phyloP scores from a whole-genome alignment of 2,329 filamentous ascomycete species.

The Fusarium buxicola region DNA sequence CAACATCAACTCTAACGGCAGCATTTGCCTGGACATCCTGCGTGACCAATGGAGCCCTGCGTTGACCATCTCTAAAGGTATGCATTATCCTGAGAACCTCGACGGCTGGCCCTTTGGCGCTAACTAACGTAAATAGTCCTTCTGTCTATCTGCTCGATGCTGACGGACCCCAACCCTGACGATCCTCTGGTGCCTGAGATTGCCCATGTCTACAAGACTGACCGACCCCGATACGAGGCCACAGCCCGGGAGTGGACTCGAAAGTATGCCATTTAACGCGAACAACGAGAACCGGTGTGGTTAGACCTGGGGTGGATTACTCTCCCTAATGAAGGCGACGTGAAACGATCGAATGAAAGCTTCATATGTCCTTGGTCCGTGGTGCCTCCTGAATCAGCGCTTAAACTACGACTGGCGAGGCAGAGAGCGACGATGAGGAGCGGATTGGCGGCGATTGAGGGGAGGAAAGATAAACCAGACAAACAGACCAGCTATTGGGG shows the following conservation, averaged over 20 bases:
- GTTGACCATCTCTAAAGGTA: slow-evolving; percentile 98
- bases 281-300: slow-evolving; percentile 33
- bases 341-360: slow-evolving; percentile 45
- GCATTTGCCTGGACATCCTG: slow-evolving; percentile 98
- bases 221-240: slow-evolving; percentile 93
- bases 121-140: slow-evolving; percentile 71
- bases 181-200: slow-evolving; percentile 99
- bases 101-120: slow-evolving; percentile 11
- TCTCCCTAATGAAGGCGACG: slow-evolving; percentile 43
- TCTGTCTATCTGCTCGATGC: slow-evolving; percentile 99
- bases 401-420: slow-evolving; percentile 40
- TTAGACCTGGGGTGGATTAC: slow-evolving; percentile 46
- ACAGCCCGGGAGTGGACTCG: slow-evolving; percentile 98
- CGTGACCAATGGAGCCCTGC: slow-evolving; percentile 99
- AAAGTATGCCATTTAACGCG: slow-evolving; percentile 90
- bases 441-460: slow-evolving; percentile 38
- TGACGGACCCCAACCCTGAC: slow-evolving; percentile 99
- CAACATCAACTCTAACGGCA: slow-evolving; percentile 99
- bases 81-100: slow-evolving; percentile 34
- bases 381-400: slow-evolving; percentile 33
- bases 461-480: slow-evolving; percentile 51
- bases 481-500: slow-evolving; percentile 53
- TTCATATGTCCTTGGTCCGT: slow-evolving; percentile 40
- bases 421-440: slow-evolving; percentile 44
- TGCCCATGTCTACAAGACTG: slow-evolving; percentile 99